phyloP scores from a whole-genome alignment of 257 asterid genomes.

The Jaltomata sinuosa region DNA sequence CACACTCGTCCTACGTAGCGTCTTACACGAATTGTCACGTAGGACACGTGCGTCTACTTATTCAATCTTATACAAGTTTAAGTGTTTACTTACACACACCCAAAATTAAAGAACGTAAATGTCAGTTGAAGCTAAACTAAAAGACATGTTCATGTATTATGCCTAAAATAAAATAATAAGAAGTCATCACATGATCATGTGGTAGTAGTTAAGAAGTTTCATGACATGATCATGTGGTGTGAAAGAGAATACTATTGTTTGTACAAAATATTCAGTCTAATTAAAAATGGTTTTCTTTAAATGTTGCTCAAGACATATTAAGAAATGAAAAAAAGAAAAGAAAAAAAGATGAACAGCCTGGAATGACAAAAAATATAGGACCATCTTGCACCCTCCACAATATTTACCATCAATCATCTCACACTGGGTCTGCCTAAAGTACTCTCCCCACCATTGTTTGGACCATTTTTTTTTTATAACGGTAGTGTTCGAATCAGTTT shows the following conservation, averaged over 20 bases:
- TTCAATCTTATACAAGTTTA: no score
- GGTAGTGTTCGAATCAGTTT: neutral
- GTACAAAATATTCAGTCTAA: neutral
- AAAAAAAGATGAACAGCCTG: neutral
- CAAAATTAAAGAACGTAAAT: no score
- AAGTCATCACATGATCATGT: neutral
- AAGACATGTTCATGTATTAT: no score
- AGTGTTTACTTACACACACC: no score
- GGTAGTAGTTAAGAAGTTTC: neutral
- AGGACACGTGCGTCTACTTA: no score
- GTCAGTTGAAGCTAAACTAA: no score
- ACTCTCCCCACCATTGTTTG: neutral
- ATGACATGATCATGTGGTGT: constrained; percentile 1
- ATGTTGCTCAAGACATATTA: neutral
- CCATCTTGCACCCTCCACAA: neutral
- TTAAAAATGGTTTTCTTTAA: neutral
- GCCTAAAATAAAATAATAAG: no score
- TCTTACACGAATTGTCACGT: no score
- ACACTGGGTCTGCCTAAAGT: neutral
- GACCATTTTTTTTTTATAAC: neutral
- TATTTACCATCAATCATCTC: neutral
- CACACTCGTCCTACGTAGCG: no score
- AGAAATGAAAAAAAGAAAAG: neutral
- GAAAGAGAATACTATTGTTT: neutral
- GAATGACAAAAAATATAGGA: neutral